phyloP scores from a whole-genome alignment of 108 stramenopile genomes.

The Cyclostephanos invisitatus region DNA sequence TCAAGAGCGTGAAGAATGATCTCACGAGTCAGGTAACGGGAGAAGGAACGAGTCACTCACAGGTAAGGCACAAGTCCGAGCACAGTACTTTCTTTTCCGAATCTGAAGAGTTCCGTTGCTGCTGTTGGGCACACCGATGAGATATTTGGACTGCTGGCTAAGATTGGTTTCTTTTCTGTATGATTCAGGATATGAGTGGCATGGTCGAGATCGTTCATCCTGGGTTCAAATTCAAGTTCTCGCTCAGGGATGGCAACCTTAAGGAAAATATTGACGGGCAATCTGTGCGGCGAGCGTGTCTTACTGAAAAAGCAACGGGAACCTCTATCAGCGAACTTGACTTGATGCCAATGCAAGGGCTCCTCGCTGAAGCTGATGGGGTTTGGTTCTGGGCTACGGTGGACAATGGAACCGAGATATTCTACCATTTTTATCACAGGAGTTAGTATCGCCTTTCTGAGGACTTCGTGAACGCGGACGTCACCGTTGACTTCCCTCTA shows the following conservation, averaged over 20 bases:
- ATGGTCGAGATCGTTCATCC: not conserved
- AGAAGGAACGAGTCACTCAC: not conserved
- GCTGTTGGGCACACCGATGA: not conserved
- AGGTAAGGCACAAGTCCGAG: not conserved
- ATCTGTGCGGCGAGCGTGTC: not conserved
- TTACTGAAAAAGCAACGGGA: not conserved
- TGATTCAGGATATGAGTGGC: not conserved
- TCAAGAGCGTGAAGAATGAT: not conserved
- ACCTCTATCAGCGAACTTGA: not conserved
- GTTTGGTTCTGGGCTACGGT: not conserved
- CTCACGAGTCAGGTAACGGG: not conserved
- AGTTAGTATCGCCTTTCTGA: not conserved
- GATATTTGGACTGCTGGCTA: not conserved
- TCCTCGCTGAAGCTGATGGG: not conserved
- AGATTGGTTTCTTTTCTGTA: not conserved
- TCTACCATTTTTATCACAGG: not conserved
- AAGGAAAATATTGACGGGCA: not conserved
- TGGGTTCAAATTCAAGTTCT: not conserved
- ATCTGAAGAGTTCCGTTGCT: not conserved
- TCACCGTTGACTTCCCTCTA: not conserved
- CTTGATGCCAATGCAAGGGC: not conserved
- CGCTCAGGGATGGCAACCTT: not conserved
- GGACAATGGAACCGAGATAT: not conserved
- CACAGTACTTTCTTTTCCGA: not conserved
- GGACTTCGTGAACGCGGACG: no score